Evolutionary conservation across 1,284 basidiomycete genomes (phyloP), one percentile per base, ranked within the genome.

Genomic region (Malassezia slooffiae): DNA sequence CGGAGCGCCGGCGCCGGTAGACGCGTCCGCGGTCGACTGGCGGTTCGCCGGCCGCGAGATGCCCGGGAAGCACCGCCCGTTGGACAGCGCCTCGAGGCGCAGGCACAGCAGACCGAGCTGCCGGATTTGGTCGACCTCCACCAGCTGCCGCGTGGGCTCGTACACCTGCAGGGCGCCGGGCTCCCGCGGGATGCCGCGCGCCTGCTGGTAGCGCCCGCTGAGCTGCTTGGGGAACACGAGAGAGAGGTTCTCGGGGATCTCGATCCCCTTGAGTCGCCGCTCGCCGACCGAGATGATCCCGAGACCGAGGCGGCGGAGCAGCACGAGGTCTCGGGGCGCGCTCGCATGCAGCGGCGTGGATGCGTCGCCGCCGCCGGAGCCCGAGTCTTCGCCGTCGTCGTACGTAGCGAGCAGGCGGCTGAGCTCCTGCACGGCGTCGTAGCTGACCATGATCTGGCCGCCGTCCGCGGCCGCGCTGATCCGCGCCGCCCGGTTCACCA

Each of bases 391-490:
- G 3, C 35, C 30, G n/a, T 45, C 42, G 4, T 47, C 48, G 39
- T 60, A 59, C 24, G 54, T 52, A 16, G 52, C 55, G 13, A 68
- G 46, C 34, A 62, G 39, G 12, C 52, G 51, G 29, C 55, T 57
- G 8, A 69, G 46, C 49, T 67, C 66, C 27, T 49, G 48, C 34
- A 69, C 57, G 54, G 95, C 82, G 55, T 96, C 90, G 13, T 81
- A 79, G 59, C 85, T 88, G 61, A 85, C 83, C 79, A 88, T 82
- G 63, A 97, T 88, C 72, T 97, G 87, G 0, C 93, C 93, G 11
- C 93, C 93, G 21, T 81, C 80, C 1, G 93, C 89, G 43, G 76
- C 79, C 27, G 82, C 80, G 52, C 77, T 79, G 64, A 99, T 85
- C 43, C 93, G 78, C 2, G 91, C 80, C 0, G 91, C 77, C 31